These are phyloP conservation scores for Aspergillus homomorphus DNA, from an alignment of 495 filamentous ascomycete genomes.

Conservation along the genomic window DNA sequence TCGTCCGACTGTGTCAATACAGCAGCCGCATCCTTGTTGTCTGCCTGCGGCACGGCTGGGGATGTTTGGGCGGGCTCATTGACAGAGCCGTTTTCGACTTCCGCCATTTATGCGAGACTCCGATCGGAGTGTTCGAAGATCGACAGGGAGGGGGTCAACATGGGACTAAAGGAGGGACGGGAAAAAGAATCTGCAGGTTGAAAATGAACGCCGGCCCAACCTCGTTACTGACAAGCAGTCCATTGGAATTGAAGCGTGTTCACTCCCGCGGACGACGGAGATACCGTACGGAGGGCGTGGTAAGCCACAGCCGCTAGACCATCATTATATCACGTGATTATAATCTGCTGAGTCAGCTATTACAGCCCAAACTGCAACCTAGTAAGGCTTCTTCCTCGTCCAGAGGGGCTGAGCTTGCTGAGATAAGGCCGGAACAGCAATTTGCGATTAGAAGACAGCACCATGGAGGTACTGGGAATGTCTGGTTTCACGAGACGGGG, in stretches of 20 bases:
- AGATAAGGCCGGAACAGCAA: conserved; percentile 28
- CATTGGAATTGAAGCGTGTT: conserved; percentile 27
- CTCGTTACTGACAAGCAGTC: conserved; percentile 1
- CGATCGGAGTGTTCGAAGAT: conserved; percentile 31
- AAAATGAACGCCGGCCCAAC: background rate
- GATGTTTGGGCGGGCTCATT: conserved; percentile 34
- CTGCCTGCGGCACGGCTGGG: conserved; percentile 27
- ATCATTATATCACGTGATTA: no score
- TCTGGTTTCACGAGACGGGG: no score
- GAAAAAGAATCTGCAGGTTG: conserved; percentile 7
- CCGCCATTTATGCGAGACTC: conserved; percentile 46
- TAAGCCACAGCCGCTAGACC: conserved; percentile 11
- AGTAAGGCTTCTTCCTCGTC: no score
- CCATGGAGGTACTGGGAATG: no score
- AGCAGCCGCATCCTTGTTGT: conserved; percentile 33
- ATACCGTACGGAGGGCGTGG: conserved; percentile 16
- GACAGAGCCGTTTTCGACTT: conserved; percentile 40
- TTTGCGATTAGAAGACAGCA: background rate
- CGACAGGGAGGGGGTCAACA: conserved; percentile 30
- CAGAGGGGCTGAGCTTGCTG: no score
- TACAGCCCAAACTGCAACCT: no score
- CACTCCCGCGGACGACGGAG: conserved; percentile 15
- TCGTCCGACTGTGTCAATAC: conserved; percentile 28
- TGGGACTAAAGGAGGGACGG: conserved; percentile 31
- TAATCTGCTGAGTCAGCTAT: no score